Conservation (phyloP, 108 stramenopile species). For the Pinguiococcus pyrenoidosus region DNA sequence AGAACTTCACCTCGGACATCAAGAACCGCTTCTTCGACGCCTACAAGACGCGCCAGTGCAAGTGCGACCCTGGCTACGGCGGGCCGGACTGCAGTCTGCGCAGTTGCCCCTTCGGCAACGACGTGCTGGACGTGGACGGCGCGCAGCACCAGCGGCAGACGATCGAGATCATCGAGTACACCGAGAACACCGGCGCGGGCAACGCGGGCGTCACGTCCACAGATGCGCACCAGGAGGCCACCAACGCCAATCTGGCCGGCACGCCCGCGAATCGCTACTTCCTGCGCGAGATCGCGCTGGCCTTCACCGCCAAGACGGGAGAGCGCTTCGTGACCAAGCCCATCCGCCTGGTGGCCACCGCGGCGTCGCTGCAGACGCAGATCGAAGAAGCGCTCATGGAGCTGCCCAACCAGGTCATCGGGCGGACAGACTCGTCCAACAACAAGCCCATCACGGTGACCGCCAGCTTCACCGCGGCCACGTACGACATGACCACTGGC, state of each 20-base stretch:
- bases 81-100: constrained; percentile 61
- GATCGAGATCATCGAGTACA: too few relatives aligned
- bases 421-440: not conserved
- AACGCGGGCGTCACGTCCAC: not conserved
- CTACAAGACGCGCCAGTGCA: constrained; percentile 29
- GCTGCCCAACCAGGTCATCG: constrained; percentile 26
- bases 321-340: constrained; percentile 23
- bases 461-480: too few relatives aligned
- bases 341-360: constrained; percentile 9
- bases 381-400: constrained; percentile 11
- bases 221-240: not conserved
- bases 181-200: constrained; percentile 1
- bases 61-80: constrained; percentile 51
- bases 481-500: too few relatives aligned
- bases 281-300: constrained; percentile 7
- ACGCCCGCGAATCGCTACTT: too few relatives aligned
- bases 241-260: too few relatives aligned
- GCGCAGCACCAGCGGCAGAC: too few relatives aligned
- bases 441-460: not conserved
- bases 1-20: too few relatives aligned
- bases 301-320: constrained; percentile 11
- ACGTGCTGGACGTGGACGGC: constrained; percentile 33
- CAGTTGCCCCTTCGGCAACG: constrained; percentile 54
- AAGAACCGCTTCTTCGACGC: constrained; percentile 3
- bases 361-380: not conserved